Evolutionary conservation across 192 early-diverging fungal genomes (phyloP), one percentile per base, ranked within the genome.

Genomic region (Coemansia sp.): DNA sequence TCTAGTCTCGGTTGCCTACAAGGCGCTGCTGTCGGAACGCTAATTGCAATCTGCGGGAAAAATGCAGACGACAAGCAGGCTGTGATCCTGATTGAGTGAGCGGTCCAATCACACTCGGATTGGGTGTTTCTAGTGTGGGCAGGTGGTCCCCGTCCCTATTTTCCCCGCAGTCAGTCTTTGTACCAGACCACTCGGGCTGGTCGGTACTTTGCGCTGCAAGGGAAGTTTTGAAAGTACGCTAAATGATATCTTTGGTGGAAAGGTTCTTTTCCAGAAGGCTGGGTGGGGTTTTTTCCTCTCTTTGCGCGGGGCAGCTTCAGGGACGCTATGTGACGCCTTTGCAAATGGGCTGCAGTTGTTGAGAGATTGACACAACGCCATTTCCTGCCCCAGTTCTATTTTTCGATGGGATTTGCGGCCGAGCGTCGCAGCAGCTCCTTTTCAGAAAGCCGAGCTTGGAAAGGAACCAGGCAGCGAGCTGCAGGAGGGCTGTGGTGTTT

Each of bases 321-420:
- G 27, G 13, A 17, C 53, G 29, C 53, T 33, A 56, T 13, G 33
- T 31, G 4, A 19, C 13, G 53, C 53, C 16, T 56, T 56, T 56
- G 53, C 53, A 56, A 33, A 16, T 5, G 29, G 29, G 29, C 16
- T 17, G 13, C 53, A 34, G 33, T 56, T 4, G 29, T 33, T 31
- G 34, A 35, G 56, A 29, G 56, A 59, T 35, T 59, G 56, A 34
- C 56, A n/a, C 16, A 59, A 19, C 16, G 11, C 6, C 33, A 36
- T 33, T 34, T 33, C 56, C 33, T 59, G 56, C 56, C 56, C 56
- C 56, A 17, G 35, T 59, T 59, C 56, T 59, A 59, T 59, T 59
- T 34, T 36, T 59, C 31, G 56, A 34, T 36, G 35, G 33, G 56
- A 59, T 59, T 59, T 59, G 29, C 56, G 35, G 27, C 51, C n/a